phyloP scores from a whole-genome alignment of 306 rosid genomes.

The Medicago lupulina region DNA sequence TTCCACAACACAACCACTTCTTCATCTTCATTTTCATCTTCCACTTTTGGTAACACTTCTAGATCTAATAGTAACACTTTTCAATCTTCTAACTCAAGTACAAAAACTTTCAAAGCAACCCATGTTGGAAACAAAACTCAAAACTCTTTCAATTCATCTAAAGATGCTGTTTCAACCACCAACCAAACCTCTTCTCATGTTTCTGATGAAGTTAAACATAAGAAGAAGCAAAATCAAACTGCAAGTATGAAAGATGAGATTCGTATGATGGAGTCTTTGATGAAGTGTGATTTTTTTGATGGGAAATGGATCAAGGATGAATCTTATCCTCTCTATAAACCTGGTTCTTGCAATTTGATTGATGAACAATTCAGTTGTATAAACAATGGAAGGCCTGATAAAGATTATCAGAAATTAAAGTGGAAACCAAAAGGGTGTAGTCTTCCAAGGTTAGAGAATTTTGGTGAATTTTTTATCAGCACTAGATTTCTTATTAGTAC shows the following conservation, averaged over 20 bases:
- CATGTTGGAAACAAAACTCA: conserved; percentile 45
- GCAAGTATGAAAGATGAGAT: conserved; percentile 5
- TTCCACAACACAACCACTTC: conserved; percentile 55
- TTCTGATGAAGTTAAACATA: background rate
- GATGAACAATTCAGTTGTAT: conserved; percentile 86
- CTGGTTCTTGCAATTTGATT: conserved; percentile 75
- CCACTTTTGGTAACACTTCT: conserved; percentile 33
- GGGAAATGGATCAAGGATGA: conserved; percentile 88
- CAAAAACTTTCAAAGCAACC: conserved; percentile 32
- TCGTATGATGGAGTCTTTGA: conserved; percentile 51
- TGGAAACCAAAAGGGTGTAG: conserved; percentile 88
- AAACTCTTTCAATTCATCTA: conserved; percentile 1
- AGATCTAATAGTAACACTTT: conserved; percentile 58
- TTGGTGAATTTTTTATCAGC: conserved; percentile 8
- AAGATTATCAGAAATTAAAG: conserved; percentile 63
- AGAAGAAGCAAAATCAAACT: conserved; percentile 51
- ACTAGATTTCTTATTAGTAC: too few species aligned
- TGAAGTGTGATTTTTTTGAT: conserved; percentile 73
- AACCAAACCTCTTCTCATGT: conserved; percentile 20
- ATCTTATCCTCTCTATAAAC: conserved; percentile 71
- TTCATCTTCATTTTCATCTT: background rate
- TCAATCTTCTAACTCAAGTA: conserved; percentile 27
- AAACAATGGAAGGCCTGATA: conserved; percentile 79
- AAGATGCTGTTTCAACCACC: conserved; percentile 1
- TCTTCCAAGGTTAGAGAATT: conserved; percentile 72